These are phyloP conservation scores for Cutaneotrichosporon sp. DNA, from an alignment of 1,284 basidiomycete genomes.

Conservation along the genomic window DNA sequence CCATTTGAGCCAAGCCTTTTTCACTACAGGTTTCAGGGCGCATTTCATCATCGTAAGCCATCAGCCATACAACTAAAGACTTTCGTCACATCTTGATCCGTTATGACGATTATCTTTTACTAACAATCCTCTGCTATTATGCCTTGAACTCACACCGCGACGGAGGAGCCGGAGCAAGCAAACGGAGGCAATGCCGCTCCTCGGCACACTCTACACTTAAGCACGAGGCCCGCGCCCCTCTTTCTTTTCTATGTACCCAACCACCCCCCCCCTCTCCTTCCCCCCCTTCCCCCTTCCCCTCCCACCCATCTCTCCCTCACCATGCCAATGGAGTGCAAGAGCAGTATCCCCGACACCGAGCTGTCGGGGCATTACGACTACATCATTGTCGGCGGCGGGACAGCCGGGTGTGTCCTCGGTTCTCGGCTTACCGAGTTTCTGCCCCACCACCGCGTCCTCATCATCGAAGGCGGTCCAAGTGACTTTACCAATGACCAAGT, in stretches of 20 bases:
- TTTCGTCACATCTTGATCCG: no score
- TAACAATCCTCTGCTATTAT: not conserved
- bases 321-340: conserved; percentile 16
- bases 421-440: conserved; percentile 56
- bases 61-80: no score
- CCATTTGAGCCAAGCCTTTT: no score
- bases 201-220: not conserved
- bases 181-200: not conserved
- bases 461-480: conserved; percentile 25
- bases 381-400: conserved; percentile 66
- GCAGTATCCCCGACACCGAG: conserved; percentile 9
- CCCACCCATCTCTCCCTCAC: not conserved
- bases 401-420: conserved; percentile 65
- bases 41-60: no score
- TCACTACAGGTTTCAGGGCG: no score
- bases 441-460: conserved; percentile 26
- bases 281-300: not conserved
- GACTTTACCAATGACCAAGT: conserved; percentile 23
- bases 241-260: not conserved
- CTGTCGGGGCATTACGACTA: conserved; percentile 58
- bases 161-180: not conserved
- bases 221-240: not conserved
- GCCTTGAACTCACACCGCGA: not conserved
- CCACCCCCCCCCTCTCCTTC: no score
- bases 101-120: no score